These are phyloP conservation scores for Diversispora epigaea DNA, from an alignment of 192 early-diverging fungal genomes.

Conservation along the genomic window DNA sequence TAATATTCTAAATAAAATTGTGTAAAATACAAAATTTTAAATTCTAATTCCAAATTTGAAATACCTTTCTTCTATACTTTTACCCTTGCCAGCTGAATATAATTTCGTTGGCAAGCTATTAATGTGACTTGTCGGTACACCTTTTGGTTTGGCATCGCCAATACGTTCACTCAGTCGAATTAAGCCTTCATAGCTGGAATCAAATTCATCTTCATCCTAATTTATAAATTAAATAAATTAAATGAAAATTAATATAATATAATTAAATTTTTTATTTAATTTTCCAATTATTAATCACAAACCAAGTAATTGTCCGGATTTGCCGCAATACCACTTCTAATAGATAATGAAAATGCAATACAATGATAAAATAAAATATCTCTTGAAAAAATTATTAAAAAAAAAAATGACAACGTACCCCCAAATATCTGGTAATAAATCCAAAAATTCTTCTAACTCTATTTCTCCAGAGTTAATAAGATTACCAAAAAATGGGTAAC, in stretches of 20 bases:
- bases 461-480: conserved; percentile 23
- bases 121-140: conserved; percentile 27
- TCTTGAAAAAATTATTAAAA: not conserved
- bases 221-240: not conserved
- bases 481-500: conserved; percentile 21
- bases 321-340: conserved; percentile 24
- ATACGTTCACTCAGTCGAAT: conserved; percentile 36
- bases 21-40: not conserved
- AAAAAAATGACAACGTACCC: not conserved
- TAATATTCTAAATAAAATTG: not conserved
- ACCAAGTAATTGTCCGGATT: conserved; percentile 35
- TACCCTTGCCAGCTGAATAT: not conserved
- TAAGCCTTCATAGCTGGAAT: conserved; percentile 39
- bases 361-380: not conserved
- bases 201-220: conserved; percentile 42
- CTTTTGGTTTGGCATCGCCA: conserved; percentile 41
- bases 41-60: not conserved
- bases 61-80: conserved; percentile 25
- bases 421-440: conserved; percentile 19
- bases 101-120: conserved; percentile 18
- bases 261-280: not conserved
- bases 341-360: not conserved
- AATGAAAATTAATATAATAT: not conserved
- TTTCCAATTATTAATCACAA: not conserved
- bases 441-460: conserved; percentile 28